These are phyloP conservation scores for Papiliotrema nemorosa DNA, from an alignment of 1,284 basidiomycete species.

Conservation along the genomic window DNA sequence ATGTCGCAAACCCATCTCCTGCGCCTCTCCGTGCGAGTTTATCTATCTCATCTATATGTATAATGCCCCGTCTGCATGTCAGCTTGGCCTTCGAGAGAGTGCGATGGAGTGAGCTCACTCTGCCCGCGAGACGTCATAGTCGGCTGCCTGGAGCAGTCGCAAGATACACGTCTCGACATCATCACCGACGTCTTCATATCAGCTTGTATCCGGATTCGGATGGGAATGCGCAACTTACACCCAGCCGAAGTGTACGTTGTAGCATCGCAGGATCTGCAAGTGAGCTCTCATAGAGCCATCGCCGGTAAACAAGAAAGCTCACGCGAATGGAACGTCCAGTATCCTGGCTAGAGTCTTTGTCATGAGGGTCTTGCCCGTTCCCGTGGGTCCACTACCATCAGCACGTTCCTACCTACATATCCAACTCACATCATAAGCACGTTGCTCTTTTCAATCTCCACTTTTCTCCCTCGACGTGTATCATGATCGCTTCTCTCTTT, in stretches of 20 bases:
- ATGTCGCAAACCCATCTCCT: constrained; percentile 53
- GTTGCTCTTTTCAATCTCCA: constrained; percentile 83
- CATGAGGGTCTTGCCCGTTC: constrained; percentile 76
- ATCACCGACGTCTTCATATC: constrained; percentile 75
- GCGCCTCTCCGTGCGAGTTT: constrained; percentile 74
- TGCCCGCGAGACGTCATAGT: constrained; percentile 72
- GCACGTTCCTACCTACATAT: constrained; percentile 1
- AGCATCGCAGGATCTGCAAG: constrained; percentile 49
- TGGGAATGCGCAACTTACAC: constrained; percentile 30
- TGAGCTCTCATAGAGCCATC: constrained; percentile 47
- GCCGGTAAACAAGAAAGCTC: constrained; percentile 52
- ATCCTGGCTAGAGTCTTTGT: constrained; percentile 79
- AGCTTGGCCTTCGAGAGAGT: constrained; percentile 4
- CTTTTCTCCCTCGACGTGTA: constrained; percentile 16
- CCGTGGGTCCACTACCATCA: constrained; percentile 43
- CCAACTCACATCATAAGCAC: constrained; percentile 72
- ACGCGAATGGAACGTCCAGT: constrained; percentile 84
- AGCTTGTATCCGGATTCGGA: constrained; percentile 5
- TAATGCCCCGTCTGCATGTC: constrained; percentile 70
- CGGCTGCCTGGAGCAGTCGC: constrained; percentile 76
- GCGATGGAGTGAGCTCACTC: constrained; percentile 30
- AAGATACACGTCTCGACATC: constrained; percentile 89
- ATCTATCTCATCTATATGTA: constrained; percentile 95
- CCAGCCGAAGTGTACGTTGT: constrained; percentile 52
- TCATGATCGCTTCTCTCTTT: constrained; percentile 14